Percentiles rank a stretch among this genome's conserved stretches.
Evolutionary conservation across 148 eudicot species (phyloP).

Genomic region (Rhododendron williamsianum): DNA sequence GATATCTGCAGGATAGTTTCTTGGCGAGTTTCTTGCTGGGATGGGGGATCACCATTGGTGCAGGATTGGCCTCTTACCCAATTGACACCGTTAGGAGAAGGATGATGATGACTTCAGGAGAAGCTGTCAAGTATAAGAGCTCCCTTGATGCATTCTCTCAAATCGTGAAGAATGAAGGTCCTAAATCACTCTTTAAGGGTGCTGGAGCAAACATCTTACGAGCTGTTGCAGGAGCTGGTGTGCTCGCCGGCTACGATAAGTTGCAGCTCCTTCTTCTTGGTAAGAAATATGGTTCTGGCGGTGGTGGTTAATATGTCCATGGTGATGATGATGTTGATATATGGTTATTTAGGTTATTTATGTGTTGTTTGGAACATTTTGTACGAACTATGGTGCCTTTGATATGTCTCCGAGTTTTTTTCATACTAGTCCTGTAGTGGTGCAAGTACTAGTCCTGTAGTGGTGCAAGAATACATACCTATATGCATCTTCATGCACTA

Average conservation of each 20-base stretch:
- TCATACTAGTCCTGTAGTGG: not conserved
- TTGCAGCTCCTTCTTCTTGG: conserved; percentile 53
- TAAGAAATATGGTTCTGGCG: conserved; percentile 67
- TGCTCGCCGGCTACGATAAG: conserved; percentile 65
- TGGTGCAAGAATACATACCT: not conserved
- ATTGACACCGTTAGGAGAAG: conserved; percentile 63
- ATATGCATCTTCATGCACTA: not conserved
- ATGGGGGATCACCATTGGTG: conserved; percentile 65
- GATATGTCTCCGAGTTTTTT: not conserved
- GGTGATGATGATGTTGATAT: conserved; percentile 12
- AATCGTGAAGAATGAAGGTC: conserved; percentile 57
- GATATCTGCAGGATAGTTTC: conserved; percentile 54
- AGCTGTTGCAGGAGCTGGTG: conserved; percentile 73
- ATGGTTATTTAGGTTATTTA: not conserved
- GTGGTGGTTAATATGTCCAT: conserved; percentile 23
- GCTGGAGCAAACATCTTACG: conserved; percentile 68
- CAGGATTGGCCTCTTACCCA: conserved; percentile 63
- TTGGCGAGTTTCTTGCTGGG: conserved; percentile 66
- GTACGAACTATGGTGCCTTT: not conserved
- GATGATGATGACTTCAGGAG: conserved; percentile 77
- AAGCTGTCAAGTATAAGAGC: conserved; percentile 64
- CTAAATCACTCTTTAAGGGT: conserved; percentile 61
- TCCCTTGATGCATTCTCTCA: conserved; percentile 54
- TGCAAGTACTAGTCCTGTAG: not conserved
- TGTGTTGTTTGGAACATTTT: not conserved